phyloP scores from a whole-genome alignment of 495 filamentous ascomycete genomes.

The Trichoderma erinaceum region DNA sequence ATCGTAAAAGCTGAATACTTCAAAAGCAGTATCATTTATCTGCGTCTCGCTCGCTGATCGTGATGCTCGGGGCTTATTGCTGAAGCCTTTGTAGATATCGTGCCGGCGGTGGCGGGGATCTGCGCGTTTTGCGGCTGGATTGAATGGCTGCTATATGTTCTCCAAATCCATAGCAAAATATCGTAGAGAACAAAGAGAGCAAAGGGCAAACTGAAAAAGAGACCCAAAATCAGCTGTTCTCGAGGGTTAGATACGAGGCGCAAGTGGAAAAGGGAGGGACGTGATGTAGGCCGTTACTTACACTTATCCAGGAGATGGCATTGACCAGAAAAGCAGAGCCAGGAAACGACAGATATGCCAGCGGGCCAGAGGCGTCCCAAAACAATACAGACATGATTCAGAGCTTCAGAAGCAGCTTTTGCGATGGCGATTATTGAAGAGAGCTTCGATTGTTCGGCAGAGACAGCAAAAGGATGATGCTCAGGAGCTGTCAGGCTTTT shows the following conservation, averaged over 20 bases:
- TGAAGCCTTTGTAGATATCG: neutral
- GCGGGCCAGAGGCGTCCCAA: neutral
- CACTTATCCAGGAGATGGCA: conserved; percentile 12
- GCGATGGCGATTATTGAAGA: neutral
- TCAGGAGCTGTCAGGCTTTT: conserved; percentile 1
- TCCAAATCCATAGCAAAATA: conserved; percentile 40
- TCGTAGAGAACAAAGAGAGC: conserved; percentile 34
- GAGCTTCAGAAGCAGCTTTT: neutral
- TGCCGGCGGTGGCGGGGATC: neutral
- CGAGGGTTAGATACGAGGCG: conserved; percentile 6
- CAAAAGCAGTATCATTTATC: neutral
- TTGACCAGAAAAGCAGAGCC: conserved; percentile 7
- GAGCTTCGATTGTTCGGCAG: neutral
- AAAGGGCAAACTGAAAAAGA: conserved; percentile 23
- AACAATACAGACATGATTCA: neutral
- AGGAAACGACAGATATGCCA: conserved; percentile 7
- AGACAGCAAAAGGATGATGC: neutral
- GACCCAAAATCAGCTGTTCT: conserved; percentile 25
- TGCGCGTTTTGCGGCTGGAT: conserved; percentile 15
- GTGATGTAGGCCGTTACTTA: neutral
- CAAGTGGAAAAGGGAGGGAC: neutral
- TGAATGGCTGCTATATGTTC: conserved; percentile 24
- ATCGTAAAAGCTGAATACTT: neutral
- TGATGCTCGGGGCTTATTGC: neutral
- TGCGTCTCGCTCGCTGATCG: conserved; percentile 15